phyloP scores from a whole-genome alignment of 2,329 filamentous ascomycete species.

The Parafenestella ontariensis region DNA sequence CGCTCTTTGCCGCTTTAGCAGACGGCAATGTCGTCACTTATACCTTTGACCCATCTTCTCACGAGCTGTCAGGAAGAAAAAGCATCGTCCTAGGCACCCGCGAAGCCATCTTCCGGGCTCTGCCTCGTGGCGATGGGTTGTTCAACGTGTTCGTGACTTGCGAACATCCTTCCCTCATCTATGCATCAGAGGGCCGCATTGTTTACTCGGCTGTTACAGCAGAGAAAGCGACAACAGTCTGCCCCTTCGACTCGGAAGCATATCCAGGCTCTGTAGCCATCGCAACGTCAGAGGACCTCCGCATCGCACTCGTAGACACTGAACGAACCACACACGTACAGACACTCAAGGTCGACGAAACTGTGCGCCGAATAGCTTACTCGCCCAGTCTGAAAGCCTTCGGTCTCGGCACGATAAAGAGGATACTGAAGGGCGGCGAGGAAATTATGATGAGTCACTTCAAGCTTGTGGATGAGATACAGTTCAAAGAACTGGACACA shows the following conservation, averaged over 20 bases:
- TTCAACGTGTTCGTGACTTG: constrained; percentile 91
- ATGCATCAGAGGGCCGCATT: constrained; percentile 84
- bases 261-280: constrained; percentile 84
- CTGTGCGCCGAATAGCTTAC: constrained; percentile 86
- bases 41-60: constrained; percentile 68
- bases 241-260: constrained; percentile 79
- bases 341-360: constrained; percentile 78
- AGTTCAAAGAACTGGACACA: constrained; percentile 79
- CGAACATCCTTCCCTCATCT: constrained; percentile 92
- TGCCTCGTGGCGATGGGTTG: constrained; percentile 71
- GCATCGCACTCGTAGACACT: constrained; percentile 81
- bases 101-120: constrained; percentile 78
- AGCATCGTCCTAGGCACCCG: constrained; percentile 85
- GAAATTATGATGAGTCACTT: constrained; percentile 84
- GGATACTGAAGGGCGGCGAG: constrained; percentile 72
- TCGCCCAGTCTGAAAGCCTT: constrained; percentile 80
- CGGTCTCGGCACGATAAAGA: constrained; percentile 83
- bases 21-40: constrained; percentile 92
- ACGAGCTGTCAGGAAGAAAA: constrained; percentile 74
- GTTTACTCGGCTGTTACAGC: constrained; percentile 94
- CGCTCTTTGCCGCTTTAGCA: constrained; percentile 87
- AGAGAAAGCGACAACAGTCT: constrained; percentile 81
- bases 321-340: constrained; percentile 89
- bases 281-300: constrained; percentile 77
- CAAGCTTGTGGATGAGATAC: constrained; percentile 86